Evolutionary conservation across 148 eudicot genomes (phyloP), one percentile per base, ranked within the genome.

Genomic region (Nepenthes gracilis): DNA sequence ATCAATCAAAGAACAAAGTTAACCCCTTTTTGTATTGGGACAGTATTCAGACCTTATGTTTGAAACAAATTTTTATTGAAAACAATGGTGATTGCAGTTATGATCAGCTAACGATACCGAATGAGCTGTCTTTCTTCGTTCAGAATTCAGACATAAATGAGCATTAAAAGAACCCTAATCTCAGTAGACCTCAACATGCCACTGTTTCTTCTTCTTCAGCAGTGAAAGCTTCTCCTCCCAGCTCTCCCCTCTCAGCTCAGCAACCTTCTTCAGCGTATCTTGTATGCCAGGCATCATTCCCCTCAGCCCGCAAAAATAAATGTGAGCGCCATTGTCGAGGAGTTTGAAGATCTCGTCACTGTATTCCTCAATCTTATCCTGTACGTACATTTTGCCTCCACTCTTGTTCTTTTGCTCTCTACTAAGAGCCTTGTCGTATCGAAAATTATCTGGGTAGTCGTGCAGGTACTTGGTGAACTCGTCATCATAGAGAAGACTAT

Each of bases 251-350:
- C 97, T 79, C 75, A 81, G 76, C 72, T 87, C 87, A 0, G 95
- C 97, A 11, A 90, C 95, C 76, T 80, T 79, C 72, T 83, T 85
- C 65, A 90, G 60, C 1, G 97, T 90, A 11, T 85, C 89, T 63
- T 87, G 97, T 64, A 90, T 90, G 9, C 97, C 97, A 0, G 97
- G 97, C 97, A 90, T 90, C 97, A 90, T 90, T 13, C 97, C 97
- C 64, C 73, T 90, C 0, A 90, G 92, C 67, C 97, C 97, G 32
- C 97, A 90, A 71, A 90, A 90, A 67, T 90, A 90, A 2, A 90
- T 87, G 69, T 90, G 97, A 6, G 97, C 97, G 50, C 97, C 97
- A 34, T 64, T 58, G 69, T 87, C 97, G 54, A 90, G 77, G 34
- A 90, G 75, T 64, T 81, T 85, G 63, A 87, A 90, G 69, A 90